A percentile compares a stretch with the other conserved stretches of the same genome.
These are phyloP conservation scores for Pontederia paniculata DNA, from an alignment of 176 grass and related monocot species.

Conservation along the genomic window DNA sequence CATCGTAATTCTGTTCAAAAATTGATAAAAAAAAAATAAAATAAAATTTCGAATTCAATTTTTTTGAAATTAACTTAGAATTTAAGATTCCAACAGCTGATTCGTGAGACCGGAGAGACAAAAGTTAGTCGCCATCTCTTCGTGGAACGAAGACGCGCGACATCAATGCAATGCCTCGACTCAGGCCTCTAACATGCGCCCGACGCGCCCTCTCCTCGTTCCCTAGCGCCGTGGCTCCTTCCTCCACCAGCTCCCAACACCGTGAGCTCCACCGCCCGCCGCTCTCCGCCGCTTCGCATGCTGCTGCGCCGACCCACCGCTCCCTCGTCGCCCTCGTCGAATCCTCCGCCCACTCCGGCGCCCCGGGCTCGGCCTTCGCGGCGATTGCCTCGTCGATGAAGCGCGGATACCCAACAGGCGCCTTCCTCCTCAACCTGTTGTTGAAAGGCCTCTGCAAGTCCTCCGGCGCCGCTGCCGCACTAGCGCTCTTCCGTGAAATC, in stretches of 20 bases:
- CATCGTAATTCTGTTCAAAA: too few relatives aligned
- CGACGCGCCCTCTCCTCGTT: not conserved
- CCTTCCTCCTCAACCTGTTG: constrained; percentile 15
- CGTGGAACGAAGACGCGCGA: too few relatives aligned
- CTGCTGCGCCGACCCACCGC: not conserved
- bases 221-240: not conserved
- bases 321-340: not conserved
- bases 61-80: too few relatives aligned
- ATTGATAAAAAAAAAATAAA: too few relatives aligned
- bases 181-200: too few relatives aligned
- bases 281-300: not conserved
- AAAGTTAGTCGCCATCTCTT: too few relatives aligned
- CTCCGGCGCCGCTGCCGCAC: constrained; percentile 14
- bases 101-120: too few relatives aligned
- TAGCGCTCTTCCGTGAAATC: constrained; percentile 24
- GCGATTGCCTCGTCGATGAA: constrained; percentile 22
- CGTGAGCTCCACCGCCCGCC: not conserved
- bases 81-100: too few relatives aligned
- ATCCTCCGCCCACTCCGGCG: not conserved
- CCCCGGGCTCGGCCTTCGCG: constrained; percentile 7
- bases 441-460: constrained; percentile 19
- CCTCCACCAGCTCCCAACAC: not conserved
- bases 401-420: constrained; percentile 13
- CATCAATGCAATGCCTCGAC: too few relatives aligned
- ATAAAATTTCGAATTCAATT: too few relatives aligned